Evolutionary conservation across 257 asterid species (phyloP).

Genomic region (Fraxinus quadrangulata): DNA sequence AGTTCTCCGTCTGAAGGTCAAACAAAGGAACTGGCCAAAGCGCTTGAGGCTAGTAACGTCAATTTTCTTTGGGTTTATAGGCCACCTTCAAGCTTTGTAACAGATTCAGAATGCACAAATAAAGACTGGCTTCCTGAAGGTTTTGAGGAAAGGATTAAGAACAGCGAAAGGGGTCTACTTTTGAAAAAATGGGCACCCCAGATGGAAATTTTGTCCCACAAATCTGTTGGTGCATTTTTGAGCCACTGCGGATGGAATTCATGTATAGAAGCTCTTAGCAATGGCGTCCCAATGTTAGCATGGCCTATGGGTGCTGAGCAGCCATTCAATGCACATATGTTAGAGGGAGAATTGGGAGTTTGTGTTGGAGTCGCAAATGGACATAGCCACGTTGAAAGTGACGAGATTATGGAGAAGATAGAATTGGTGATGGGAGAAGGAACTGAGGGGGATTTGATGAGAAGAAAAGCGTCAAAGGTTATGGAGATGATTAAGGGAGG

Average conservation of each 20-base stretch:
- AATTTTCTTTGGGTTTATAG: neutral
- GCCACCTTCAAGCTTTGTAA: neutral
- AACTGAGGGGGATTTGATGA: too few relatives aligned
- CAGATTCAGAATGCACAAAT: neutral
- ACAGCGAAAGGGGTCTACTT: slow-evolving; percentile 1
- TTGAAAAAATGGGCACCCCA: slow-evolving; percentile 26
- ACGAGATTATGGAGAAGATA: too few relatives aligned
- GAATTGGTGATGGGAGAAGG: too few relatives aligned
- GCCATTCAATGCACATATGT: slow-evolving; percentile 20
- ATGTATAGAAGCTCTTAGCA: slow-evolving; percentile 8
- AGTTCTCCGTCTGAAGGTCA: slow-evolving; percentile 34
- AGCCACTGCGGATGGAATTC: slow-evolving; percentile 30
- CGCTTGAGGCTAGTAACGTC: slow-evolving; percentile 31
- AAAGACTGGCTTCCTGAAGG: slow-evolving; percentile 21
- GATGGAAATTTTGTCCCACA: slow-evolving; percentile 23
- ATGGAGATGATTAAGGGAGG: too few relatives aligned
- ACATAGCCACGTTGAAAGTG: too few relatives aligned
- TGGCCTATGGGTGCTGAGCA: slow-evolving; percentile 28
- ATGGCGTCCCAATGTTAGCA: slow-evolving; percentile 20
- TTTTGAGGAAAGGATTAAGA: slow-evolving; percentile 13
- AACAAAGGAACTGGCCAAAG: slow-evolving; percentile 38
- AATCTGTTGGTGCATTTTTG: slow-evolving; percentile 21
- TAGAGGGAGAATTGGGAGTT: slow-evolving; percentile 24
- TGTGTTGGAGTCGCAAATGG: neutral
- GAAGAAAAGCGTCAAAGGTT: too few relatives aligned